Evolutionary conservation across 495 filamentous ascomycete species (phyloP), one percentile per base, ranked within the genome.

Genomic region (Filosporella fistucella): DNA sequence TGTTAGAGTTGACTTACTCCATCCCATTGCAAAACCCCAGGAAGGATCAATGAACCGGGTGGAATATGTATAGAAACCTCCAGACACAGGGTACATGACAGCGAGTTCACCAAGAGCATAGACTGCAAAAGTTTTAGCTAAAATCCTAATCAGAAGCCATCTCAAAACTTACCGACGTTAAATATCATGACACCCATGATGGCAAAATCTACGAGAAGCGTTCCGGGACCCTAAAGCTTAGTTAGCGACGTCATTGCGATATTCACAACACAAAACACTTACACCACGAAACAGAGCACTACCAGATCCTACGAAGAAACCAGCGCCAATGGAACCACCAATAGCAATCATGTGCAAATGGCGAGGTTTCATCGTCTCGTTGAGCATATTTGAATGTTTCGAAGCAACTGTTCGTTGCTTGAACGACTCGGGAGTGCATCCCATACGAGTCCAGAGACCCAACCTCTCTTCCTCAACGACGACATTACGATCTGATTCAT

Each of bases 311-410:
- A 76, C 72, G 48, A 76, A 78, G 16, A 78, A 65, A 65, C 74
- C 74, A 58, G 74, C 74, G 83, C 91, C 91, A 54, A 98, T 96
- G 1, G 87, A 93, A 26, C 93, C 93, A 53, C 90, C 90, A 54
- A 96, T 94, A 7, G 91, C 91, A 71, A 96, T 96, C 90, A 96
- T 96, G 71, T 95, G 89, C 52, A 96, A 62, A 72, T 96, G 91
- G 29, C 91, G 76, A 12, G 84, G 81, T 65, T 94, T 94, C 44
- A 96, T 63, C 55, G 75, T 77, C 47, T 91, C 70, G 26, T 58
- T 51, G 17, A 58, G 46, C 5, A 35, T 9, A 33, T 45, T 44
- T 23, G 39, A 33, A 40, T 32, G 35, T 0, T 38, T 32, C 18
- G n/a, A 16, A 1, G 28, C 18, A n/a, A n/a, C n/a, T 18, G 23